These are phyloP conservation scores for Polymyxa betae DNA, from an alignment of 208 protist genomes.

Conservation along the genomic window DNA sequence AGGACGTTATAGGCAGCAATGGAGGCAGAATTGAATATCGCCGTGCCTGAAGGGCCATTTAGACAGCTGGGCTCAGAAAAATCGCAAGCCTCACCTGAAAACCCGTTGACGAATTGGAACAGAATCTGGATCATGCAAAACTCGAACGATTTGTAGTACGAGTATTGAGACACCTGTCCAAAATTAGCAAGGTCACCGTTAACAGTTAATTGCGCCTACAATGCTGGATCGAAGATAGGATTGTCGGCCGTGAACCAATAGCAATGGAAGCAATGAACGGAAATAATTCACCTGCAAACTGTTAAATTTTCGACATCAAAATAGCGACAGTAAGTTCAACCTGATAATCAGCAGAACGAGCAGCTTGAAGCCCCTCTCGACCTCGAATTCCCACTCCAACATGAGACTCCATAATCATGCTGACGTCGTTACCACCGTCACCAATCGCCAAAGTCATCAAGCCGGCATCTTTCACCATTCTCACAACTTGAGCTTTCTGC, in stretches of 20 bases:
- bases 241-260: constrained; percentile 58
- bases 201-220: too few species aligned
- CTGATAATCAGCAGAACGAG: constrained; percentile 56
- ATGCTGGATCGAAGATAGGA: constrained; percentile 44
- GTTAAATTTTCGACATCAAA: too few species aligned
- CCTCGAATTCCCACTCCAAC: constrained; percentile 72
- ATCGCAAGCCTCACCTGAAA: neutral
- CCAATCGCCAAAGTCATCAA: constrained; percentile 64
- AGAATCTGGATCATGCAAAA: constrained; percentile 28
- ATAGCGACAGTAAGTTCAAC: neutral
- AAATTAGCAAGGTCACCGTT: too few species aligned
- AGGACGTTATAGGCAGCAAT: constrained; percentile 43
- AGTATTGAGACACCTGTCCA: neutral
- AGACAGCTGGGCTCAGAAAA: neutral
- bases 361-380: constrained; percentile 67
- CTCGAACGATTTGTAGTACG: constrained; percentile 47
- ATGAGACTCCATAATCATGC: constrained; percentile 67
- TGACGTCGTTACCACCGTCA: constrained; percentile 71
- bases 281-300: constrained; percentile 54
- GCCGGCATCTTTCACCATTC: neutral
- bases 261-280: constrained; percentile 9
- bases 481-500: constrained; percentile 60
- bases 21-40: constrained; percentile 28
- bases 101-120: constrained; percentile 3
- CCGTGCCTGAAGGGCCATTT: neutral